Evolutionary conservation across 495 filamentous ascomycete species (phyloP), one percentile per base, ranked within the genome.

Genomic region (Tirmania nivea): DNA sequence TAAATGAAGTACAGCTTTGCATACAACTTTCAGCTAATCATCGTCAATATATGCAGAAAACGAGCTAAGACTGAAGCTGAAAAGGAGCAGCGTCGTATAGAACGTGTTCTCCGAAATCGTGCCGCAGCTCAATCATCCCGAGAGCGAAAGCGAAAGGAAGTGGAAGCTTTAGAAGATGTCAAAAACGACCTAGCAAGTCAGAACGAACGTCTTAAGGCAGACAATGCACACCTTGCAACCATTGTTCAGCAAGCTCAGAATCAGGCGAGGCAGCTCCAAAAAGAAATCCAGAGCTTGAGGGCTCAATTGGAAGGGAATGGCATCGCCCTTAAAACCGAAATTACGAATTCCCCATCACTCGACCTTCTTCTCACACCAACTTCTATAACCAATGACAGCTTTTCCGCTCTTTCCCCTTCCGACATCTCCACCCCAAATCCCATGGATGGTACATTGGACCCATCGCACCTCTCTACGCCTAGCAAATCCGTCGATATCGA

Each of bases 51-150:
- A 36, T 19, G 14, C 53, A 89, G 85, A 55, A 97, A 97, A 77
- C 87, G 90, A 55, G 90, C 90, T 60, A 97, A 95, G 76, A 97
- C 90, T 31, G 87, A 93, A 53, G 90, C 93, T 65, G 90, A 97
- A 68, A 97, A 97, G 69, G 90, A 96, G 69, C 90, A 97, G 68
- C 82, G 90, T 49, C 84, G 90, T 52, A 89, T 96, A 59, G 90
- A 97, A 71, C 86, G 90, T 52, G 89, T 97, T 45, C 83, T 95
- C 57, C 80, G 90, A 37, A 97, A 97, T 68, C 86, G 90, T 56
- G 82, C 85, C 51, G 90, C 90, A 39, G 90, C 90, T 45, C 90
- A 96, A 71, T 93, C 88, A 52, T 95, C 89, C 12, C 76, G 90
- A 35, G 90, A 96, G 69, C 82, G 90, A 53, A 97, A 97, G 75